Base-by-base conservation (phyloP, 2,329 filamentous ascomycete genomes). In the Rutstroemia sp. region DNA sequence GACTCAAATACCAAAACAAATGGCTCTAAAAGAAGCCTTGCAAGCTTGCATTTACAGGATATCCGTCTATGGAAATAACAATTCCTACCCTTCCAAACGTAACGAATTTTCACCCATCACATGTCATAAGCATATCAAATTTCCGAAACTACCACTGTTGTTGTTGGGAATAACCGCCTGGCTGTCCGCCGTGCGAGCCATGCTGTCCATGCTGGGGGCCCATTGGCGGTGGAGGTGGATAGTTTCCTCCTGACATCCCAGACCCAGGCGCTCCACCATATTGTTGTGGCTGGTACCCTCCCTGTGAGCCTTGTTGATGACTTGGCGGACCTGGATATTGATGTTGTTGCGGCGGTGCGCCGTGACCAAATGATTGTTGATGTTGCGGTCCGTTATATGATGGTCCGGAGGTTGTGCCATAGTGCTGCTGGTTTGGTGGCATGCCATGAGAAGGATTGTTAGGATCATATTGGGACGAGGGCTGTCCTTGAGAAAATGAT, bases 301-400 rank as follows among this genome's bases (percentile, higher is more conserved):
- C 54, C 25, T 49, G 49, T 21, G 49, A 50, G 39, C n/a, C 37
- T 46, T 23, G 21, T 5, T 51, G 54, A 50, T 62, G 59, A 39
- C 45, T 49, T 50, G 56, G 56, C 58, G 62, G 56, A 38, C 60
- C 58, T 9, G 58, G 54, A 49, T 59, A 60, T 41, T 62, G 61
- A 27, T 61, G 56, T 10, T 59, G 52, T 47, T 58, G 59, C 19
- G 50, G 54, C 3, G 49, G 44, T 44, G 41, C 49, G 6, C 30
- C 30, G 0, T 34, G 9, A 34, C 54, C 49, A 38, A 38, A 44
- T 44, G 56, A 50, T 19, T 54, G 48, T 56, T 38, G 53, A 18
- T 49, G 45, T 9, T 55, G 52, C 6, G 38, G 52, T 23, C 65
- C 66, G 47, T 66, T 67, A 4, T 61, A 58, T 44, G 65, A 55